Conservation (phyloP, 352 stramenopile genomes). For the Globisporangium cederbergense region DNA sequence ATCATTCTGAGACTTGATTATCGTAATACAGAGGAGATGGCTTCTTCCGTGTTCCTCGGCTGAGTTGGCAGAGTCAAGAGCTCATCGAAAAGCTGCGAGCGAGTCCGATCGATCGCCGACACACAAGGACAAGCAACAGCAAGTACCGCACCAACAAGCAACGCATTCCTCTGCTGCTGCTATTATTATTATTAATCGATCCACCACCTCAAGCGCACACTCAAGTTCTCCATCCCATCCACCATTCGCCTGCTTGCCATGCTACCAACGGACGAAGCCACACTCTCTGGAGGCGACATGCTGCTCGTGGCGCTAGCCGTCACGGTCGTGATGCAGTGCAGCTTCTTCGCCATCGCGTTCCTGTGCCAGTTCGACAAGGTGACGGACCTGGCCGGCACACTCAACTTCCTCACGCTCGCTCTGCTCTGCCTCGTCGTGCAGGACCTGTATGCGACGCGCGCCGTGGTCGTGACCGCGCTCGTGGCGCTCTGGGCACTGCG, state of each 20-base stretch:
- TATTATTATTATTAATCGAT: conserved; percentile 4
- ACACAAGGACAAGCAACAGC: too few species aligned
- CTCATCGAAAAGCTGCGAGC: neutral
- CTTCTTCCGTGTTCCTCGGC: conserved; percentile 2
- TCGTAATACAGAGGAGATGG: neutral
- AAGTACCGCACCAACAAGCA: too few species aligned
- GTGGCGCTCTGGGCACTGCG: conserved; percentile 56
- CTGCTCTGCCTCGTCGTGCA: conserved; percentile 47
- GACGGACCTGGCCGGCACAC: conserved; percentile 53
- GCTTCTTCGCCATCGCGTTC: conserved; percentile 59
- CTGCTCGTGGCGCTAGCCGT: conserved; percentile 45
- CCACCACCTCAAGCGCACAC: neutral
- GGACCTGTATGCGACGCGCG: conserved; percentile 38
- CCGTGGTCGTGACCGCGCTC: conserved; percentile 43
- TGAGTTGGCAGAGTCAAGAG: neutral
- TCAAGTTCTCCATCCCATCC: neutral
- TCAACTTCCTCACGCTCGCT: conserved; percentile 61
- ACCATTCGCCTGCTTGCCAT: neutral
- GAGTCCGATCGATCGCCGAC: neutral
- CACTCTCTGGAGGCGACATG: conserved; percentile 23
- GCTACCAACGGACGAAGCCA: conserved; percentile 1
- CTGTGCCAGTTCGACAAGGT: conserved; percentile 65
- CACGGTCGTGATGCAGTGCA: conserved; percentile 52
- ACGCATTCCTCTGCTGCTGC: neutral
- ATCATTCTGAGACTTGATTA: neutral